Evolutionary conservation across 345 rosid species (phyloP).

Genomic region (Punica granatum): DNA sequence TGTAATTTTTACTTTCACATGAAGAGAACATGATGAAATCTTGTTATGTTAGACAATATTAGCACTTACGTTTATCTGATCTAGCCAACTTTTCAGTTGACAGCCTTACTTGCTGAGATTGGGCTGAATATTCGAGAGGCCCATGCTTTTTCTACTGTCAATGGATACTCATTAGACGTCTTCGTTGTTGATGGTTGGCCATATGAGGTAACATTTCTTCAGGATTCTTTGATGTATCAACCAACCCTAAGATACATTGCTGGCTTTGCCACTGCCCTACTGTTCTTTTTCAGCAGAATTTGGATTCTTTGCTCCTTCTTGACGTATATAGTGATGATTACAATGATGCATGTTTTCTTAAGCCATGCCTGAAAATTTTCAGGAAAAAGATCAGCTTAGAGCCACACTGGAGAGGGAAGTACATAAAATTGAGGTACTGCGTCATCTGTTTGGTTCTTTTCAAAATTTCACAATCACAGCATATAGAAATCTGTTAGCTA

Average conservation of each 20-base stretch:
- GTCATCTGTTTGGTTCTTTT: constrained; percentile 5
- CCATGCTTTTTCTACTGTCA: constrained; percentile 87
- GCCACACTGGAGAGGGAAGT: constrained; percentile 67
- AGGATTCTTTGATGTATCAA: neutral
- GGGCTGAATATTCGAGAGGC: constrained; percentile 99
- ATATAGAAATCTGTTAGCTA: constrained; percentile 2
- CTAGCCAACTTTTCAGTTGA: constrained; percentile 49
- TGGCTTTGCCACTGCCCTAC: neutral
- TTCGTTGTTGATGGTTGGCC: constrained; percentile 99
- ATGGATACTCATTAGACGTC: constrained; percentile 93
- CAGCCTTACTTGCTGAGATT: constrained; percentile 78
- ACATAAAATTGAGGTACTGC: constrained; percentile 59
- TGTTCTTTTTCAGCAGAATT: neutral
- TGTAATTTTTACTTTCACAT: too few relatives aligned
- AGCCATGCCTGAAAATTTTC: constrained; percentile 3
- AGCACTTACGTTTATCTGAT: neutral
- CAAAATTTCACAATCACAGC: neutral
- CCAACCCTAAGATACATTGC: neutral
- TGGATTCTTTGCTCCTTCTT: neutral
- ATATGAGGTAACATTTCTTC: constrained; percentile 58
- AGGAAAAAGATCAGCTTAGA: constrained; percentile 79
- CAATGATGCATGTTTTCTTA: neutral
- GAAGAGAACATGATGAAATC: too few relatives aligned
- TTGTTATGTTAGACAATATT: neutral
- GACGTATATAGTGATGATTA: neutral